A percentile compares a stretch with the other conserved stretches of the same genome.
phyloP scores from a whole-genome alignment of 2,329 filamentous ascomycete species.

The Mollisia scopiformis region DNA sequence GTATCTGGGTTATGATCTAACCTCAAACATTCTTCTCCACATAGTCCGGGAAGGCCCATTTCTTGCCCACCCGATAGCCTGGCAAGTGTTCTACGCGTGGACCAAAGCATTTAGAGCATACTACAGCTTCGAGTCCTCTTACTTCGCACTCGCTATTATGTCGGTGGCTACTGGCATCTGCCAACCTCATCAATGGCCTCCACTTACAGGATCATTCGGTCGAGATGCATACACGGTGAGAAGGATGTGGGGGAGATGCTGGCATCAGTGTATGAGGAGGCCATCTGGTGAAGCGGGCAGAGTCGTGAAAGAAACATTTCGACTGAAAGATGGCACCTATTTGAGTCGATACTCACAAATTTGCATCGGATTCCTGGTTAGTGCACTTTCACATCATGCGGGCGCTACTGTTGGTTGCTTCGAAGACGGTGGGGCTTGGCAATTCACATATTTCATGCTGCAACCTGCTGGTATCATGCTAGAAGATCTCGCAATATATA shows the following conservation, averaged over 20 bases:
- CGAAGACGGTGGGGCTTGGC: background rate
- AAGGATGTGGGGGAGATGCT: conserved; percentile 8
- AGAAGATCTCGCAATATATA: background rate
- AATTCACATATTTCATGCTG: conserved; percentile 1
- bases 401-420: background rate
- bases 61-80: background rate
- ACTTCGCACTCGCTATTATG: background rate
- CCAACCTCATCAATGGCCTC: conserved; percentile 1
- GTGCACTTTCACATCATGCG: background rate
- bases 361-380: conserved; percentile 3
- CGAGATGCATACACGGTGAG: background rate
- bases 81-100: conserved; percentile 1
- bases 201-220: conserved; percentile 2
- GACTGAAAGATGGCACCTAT: background rate
- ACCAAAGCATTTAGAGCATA: background rate
- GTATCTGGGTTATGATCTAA: background rate
- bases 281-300: background rate
- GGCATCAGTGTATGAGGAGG: conserved; percentile 7
- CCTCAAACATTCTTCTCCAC: background rate
- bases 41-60: background rate
- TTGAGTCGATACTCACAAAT: conserved; percentile 5
- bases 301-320: background rate
- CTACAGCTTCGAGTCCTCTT: background rate
- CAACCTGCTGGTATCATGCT: conserved; percentile 4
- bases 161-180: background rate